Base-by-base conservation (phyloP, 1,139 yeast genomes). In the Debaryomycetaceae sp. region DNA sequence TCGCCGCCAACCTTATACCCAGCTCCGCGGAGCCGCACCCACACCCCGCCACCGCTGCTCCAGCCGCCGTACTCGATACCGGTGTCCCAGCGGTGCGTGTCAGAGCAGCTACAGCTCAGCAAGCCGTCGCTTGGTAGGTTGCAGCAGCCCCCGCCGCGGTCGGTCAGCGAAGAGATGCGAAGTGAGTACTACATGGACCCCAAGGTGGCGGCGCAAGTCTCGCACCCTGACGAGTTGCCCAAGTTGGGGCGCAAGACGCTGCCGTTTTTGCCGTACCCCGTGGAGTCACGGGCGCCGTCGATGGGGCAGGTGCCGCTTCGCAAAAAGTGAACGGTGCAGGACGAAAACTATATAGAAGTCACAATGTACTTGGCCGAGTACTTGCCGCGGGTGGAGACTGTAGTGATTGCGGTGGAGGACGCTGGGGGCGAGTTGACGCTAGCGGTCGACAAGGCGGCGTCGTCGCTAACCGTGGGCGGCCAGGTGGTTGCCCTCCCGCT, bases 331-430 rank as follows among this genome's bases (percentile, higher is more conserved):
- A n/a, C n/a, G n/a, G n/a, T n/a, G n/a, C n/a, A n/a, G n/a, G n/a
- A n/a, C 11, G 6, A 22, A 22, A 6, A 22, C 9, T 22, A 22
- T 12, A 22, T 9, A 9, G 22, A 5, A 25, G 28, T 25, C 21
- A 19, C 10, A 19, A 62, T 62, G 69, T 61, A 57, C 35, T 44
- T 48, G 27, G 43, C 60, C n/a, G 73, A 66, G 38, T 53, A 53
- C 34, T 49, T 66, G n/a, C 68, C 71, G 8, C 49, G 71, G 33
- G 42, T 66, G 15, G 49, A 51, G 25, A 43, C 56, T 19, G 42
- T 65, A n/a, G 47, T 67, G 3, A 48, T 58, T 12, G 45, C 51
- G 2, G 19, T 56, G 3, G n/a, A n/a, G n/a, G 61, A 57, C 24
- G 51, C 45, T 28, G 41, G 16, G 6, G 24, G 16, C 8, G 23